Base-by-base conservation (phyloP, 441 rosid species). In the Croton laevigatus region DNA sequence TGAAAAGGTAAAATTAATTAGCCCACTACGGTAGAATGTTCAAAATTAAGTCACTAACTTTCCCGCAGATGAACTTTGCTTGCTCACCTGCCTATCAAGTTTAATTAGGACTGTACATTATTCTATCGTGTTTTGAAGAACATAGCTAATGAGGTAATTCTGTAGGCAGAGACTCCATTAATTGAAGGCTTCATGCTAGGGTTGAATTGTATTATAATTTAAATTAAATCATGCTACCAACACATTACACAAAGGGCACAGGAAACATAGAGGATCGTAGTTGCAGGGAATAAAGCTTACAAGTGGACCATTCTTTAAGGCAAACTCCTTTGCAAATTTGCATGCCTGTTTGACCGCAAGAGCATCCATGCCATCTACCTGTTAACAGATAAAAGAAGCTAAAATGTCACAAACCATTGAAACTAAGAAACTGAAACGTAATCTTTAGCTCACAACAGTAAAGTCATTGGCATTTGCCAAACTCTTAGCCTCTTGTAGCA, bases 291-390 rank as follows among this genome's bases (percentile, higher is more conserved):
- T 54, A 68, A 42, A 73, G 84, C 96, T 89, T 80, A 94, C 98
- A 62, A 94, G 85, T 52, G 99, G 99, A 67, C 98, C 98, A 84
- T 89, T 90, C 85, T 91, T 92, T 75, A 90, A 82, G 7, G 83
- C 96, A 76, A 86, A 86, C 79, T 90, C 97, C 86, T 94, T 94
- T 20, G 99, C 98, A 73, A 90, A 92, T 80, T 85, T 87, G 86
- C 98, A 94, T 7, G 96, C 98, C 78, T 94, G 97, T 71, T 94
- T 94, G 81, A 94, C 99, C 67, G 97, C 97, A 57, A 94, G 73
- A 48, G 76, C 94, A 85, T 94, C 99, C 99, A 94, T 94, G 67
- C 98, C 99, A 80, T 90, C 99, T 70, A 94, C 98, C 98, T 94
- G 79, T 45, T 49, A 72, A 42, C 51, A 57, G 19, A n/a, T 3